A percentile compares a stretch with the other conserved stretches of the same genome.
These are phyloP conservation scores for Phytophthora brassicae DNA, from an alignment of 352 stramenopile species.

Conservation along the genomic window DNA sequence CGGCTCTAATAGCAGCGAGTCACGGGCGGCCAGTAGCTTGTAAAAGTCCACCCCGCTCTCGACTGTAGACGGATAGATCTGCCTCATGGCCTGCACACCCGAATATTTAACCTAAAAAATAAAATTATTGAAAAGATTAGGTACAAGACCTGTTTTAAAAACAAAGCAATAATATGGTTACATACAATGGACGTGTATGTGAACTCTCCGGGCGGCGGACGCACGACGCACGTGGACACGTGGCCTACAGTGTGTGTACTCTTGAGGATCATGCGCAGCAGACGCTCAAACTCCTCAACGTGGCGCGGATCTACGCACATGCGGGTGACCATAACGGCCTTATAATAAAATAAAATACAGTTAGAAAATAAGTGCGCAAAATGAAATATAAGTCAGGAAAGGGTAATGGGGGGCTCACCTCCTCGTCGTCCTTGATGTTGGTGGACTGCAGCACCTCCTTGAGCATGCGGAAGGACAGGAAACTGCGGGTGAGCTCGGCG, in stretches of 20 bases:
- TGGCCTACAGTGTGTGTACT: conserved; percentile 77
- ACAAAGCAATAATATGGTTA: conserved; percentile 5
- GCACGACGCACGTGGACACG: conserved; percentile 82
- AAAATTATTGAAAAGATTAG: too few species aligned
- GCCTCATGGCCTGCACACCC: conserved; percentile 64
- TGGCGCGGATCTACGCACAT: conserved; percentile 78
- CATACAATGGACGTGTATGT: conserved; percentile 85
- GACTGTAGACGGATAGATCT: conserved; percentile 70
- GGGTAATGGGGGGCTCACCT: conserved; percentile 42
- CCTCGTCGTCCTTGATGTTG: conserved; percentile 78
- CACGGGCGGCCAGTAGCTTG: conserved; percentile 71
- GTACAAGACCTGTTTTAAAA: too few species aligned
- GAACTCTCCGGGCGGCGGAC: conserved; percentile 67
- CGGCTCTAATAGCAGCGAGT: conserved; percentile 75
- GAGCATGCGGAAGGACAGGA: conserved; percentile 74
- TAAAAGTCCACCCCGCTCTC: conserved; percentile 76
- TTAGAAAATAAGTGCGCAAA: conserved; percentile 1
- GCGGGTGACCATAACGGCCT: conserved; percentile 83
- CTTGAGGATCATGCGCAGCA: conserved; percentile 81
- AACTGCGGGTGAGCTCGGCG: conserved; percentile 54
- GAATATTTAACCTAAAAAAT: conserved; percentile 73
- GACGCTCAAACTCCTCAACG: conserved; percentile 76
- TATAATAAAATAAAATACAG: too few species aligned
- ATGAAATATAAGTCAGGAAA: neutral
- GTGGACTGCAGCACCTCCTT: conserved; percentile 75